Evolutionary conservation across 2,329 filamentous ascomycete genomes (phyloP).

Genomic region (Westerdykella sp.): DNA sequence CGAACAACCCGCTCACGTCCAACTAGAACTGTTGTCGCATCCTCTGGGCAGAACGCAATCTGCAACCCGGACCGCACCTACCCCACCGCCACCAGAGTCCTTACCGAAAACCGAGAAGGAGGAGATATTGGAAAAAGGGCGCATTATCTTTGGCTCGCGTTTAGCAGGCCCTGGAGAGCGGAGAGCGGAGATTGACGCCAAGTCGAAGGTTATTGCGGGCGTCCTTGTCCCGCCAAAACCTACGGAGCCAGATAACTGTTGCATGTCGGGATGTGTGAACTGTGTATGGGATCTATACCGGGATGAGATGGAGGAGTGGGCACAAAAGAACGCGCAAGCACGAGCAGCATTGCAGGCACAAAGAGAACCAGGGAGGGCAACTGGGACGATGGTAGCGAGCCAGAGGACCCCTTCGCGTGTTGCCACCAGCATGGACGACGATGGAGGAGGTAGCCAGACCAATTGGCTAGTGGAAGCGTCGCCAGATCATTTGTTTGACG

Average conservation of each 20-base stretch:
- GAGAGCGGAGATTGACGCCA: slow-evolving; percentile 53
- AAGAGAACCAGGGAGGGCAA: slow-evolving; percentile 21
- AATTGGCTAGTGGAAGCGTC: slow-evolving; percentile 50
- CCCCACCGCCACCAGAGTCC: slow-evolving; percentile 29
- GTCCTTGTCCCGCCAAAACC: slow-evolving; percentile 77
- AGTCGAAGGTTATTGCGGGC: slow-evolving; percentile 65
- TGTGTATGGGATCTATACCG: slow-evolving; percentile 92
- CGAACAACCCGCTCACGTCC: slow-evolving; percentile 13
- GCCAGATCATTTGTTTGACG: slow-evolving; percentile 65
- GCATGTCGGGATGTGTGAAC: slow-evolving; percentile 97
- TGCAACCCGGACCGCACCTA: slow-evolving; percentile 26
- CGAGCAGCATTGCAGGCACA: slow-evolving; percentile 45
- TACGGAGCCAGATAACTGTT: slow-evolving; percentile 93
- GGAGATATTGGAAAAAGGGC: slow-evolving; percentile 51
- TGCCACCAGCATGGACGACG: slow-evolving; percentile 66
- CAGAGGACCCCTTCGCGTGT: slow-evolving; percentile 44
- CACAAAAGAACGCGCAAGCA: slow-evolving; percentile 58
- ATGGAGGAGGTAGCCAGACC: slow-evolving; percentile 67
- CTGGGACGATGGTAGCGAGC: slow-evolving; percentile 31
- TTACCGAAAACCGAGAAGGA: slow-evolving; percentile 46
- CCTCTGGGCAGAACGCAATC: slow-evolving; percentile 23
- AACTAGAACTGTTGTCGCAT: slow-evolving; percentile 35
- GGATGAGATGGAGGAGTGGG: slow-evolving; percentile 91
- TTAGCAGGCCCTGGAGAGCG: slow-evolving; percentile 68
- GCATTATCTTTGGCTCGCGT: slow-evolving; percentile 75